Percentiles rank a stretch among this genome's conserved stretches.
phyloP scores from a whole-genome alignment of 176 grass and related monocot genomes.

The Aegilops bicornis region DNA sequence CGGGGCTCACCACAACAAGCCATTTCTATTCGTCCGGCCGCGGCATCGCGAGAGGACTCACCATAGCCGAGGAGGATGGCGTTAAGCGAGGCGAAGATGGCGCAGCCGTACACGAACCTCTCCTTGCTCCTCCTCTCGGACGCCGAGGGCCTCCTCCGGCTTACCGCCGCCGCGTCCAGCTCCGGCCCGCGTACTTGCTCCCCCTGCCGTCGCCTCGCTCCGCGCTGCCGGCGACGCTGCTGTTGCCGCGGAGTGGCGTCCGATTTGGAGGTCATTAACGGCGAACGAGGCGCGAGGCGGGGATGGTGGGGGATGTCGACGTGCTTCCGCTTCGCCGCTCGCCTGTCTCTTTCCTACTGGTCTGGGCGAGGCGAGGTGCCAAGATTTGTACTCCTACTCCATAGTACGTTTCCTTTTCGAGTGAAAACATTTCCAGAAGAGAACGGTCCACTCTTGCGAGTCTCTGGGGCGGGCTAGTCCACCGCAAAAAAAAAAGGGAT shows the following conservation, averaged over 20 bases:
- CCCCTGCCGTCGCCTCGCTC: slow-evolving; percentile 27
- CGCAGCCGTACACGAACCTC: slow-evolving; percentile 46
- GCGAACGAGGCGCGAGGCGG: slow-evolving; percentile 19
- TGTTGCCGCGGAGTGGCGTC: neutral
- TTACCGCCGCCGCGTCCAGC: neutral
- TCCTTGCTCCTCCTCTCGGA: slow-evolving; percentile 35
- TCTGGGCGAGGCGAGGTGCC: neutral
- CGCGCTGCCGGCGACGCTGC: neutral
- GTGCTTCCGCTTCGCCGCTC: slow-evolving; percentile 14
- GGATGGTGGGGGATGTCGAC: slow-evolving; percentile 45
- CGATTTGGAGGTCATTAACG: slow-evolving; percentile 32
- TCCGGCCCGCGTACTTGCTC: slow-evolving; percentile 37
- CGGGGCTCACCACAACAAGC: neutral
- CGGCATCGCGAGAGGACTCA: slow-evolving; percentile 33
- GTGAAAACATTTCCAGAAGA: neutral
- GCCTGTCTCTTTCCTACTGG: slow-evolving; percentile 6
- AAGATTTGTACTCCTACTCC: no score
- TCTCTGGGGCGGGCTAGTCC: no score
- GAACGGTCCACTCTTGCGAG: no score
- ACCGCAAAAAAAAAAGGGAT: no score
- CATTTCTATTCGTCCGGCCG: neutral
- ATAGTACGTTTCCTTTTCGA: no score
- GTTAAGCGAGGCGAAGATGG: slow-evolving; percentile 57
- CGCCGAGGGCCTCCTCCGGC: neutral
- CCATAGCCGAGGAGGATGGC: slow-evolving; percentile 62